phyloP scores from a whole-genome alignment of 306 rosid species.

The Morella rubra region DNA sequence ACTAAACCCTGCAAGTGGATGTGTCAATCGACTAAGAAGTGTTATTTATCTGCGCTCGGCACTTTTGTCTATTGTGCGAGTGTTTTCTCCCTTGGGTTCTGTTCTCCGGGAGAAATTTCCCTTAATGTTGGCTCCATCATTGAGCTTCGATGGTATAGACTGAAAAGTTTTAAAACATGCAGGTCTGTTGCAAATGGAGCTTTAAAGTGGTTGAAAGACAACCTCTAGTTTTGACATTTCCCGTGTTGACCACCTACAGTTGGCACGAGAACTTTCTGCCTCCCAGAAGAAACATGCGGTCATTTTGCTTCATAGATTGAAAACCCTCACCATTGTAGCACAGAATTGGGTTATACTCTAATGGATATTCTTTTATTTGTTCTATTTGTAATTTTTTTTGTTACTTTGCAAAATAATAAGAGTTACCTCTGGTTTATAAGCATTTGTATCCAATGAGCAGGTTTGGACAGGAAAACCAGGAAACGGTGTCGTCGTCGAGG shows the following conservation, averaged over 20 bases:
- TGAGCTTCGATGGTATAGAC: slow-evolving; percentile 20
- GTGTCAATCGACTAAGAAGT: too few relatives aligned
- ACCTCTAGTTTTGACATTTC: slow-evolving; percentile 46
- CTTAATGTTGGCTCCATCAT: slow-evolving; percentile 1
- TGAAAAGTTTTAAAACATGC: slow-evolving; percentile 28
- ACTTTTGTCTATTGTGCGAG: background rate
- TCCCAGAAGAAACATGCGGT: slow-evolving; percentile 22
- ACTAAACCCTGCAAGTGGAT: background rate
- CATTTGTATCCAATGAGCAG: slow-evolving; percentile 23
- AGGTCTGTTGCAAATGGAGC: slow-evolving; percentile 85
- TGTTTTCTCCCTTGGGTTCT: background rate
- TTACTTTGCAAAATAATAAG: slow-evolving; percentile 14
- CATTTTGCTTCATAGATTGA: slow-evolving; percentile 29
- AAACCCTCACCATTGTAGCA: slow-evolving; percentile 25
- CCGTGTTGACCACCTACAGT: background rate
- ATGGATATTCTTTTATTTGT: slow-evolving; percentile 53
- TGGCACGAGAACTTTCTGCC: slow-evolving; percentile 28
- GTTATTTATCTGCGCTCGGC: background rate
- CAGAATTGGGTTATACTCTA: slow-evolving; percentile 31
- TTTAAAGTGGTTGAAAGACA: slow-evolving; percentile 90
- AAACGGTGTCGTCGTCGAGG: background rate
- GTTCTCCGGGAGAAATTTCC: background rate
- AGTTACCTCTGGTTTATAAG: background rate
- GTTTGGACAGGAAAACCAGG: slow-evolving; percentile 21
- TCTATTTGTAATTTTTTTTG: slow-evolving; percentile 49